Evolutionary conservation across 495 filamentous ascomycete species (phyloP).

Genomic region (Tuber aestivum): DNA sequence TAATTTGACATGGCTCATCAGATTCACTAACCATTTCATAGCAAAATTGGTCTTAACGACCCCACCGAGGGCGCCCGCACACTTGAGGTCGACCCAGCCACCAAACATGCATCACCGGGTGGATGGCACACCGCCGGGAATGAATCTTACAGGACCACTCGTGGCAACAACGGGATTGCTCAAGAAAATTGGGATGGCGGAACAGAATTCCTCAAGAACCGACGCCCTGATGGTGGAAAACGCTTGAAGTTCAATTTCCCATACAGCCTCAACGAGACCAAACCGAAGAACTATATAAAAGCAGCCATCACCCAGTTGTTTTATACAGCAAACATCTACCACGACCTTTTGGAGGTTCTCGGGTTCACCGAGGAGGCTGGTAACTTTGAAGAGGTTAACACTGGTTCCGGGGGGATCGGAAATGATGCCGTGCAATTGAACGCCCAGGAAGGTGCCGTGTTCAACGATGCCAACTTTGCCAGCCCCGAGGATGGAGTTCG

Average conservation of each 20-base stretch:
- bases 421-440: conserved; percentile 53
- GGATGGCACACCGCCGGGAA: conserved; percentile 47
- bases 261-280: conserved; percentile 42
- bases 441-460: conserved; percentile 51
- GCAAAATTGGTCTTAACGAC: conserved; percentile 49
- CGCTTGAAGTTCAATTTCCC: conserved; percentile 46
- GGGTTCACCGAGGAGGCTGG: conserved; percentile 53
- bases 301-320: conserved; percentile 52
- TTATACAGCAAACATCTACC: conserved; percentile 52
- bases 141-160: conserved; percentile 45
- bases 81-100: conserved; percentile 45
- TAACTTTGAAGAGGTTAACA: conserved; percentile 54
- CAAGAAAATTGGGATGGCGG: conserved; percentile 48
- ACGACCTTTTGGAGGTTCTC: conserved; percentile 52
- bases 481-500: conserved; percentile 50
- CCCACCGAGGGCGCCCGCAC: conserved; percentile 46
- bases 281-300: conserved; percentile 44
- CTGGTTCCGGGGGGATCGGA: conserved; percentile 47
- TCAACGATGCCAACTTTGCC: conserved; percentile 52
- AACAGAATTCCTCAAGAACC: conserved; percentile 45
- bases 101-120: conserved; percentile 44
- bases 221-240: conserved; percentile 43
- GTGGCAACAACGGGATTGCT: conserved; percentile 50
- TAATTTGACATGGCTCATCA: neutral
- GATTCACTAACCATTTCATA: neutral